Evolutionary conservation across 2,329 filamentous ascomycete genomes (phyloP), one percentile per base, ranked within the genome.

Genomic region (Sodiomyces alkalinus): DNA sequence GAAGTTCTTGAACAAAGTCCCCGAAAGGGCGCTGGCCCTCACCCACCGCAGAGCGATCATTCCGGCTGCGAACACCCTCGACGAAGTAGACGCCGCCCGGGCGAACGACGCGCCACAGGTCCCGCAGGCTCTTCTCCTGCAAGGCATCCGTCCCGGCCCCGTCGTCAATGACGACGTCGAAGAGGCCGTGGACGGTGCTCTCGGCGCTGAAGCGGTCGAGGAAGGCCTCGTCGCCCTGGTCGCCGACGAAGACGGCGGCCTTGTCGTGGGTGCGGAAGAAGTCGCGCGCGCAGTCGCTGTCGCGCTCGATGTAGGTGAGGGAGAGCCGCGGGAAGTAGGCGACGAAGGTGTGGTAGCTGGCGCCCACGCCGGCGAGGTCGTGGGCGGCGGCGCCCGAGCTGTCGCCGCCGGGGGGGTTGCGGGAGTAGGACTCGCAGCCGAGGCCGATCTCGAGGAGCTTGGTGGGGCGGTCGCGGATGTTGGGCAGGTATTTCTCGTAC

Each of bases 391-490:
- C 11, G 4, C 50, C 52, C 0, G 51, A 49, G 5, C 51, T 52
- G 16, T 53, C 51, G 4, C 29, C 28, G 11, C 13, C 3, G 3
- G n/a, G 15, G 4, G 28, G 27, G 17, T 19, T 19, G 26, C 16
- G 30, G 9, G 21, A n/a, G 21, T 7, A 28, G 6, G 11, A 51
- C 28, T 50, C 46, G 38, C 55, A 58, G 7, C 53, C 54, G 6
- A 58, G 47, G 1, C 54, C 51, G 27, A 57, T 55, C 29, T 57
- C 52, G 5, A 58, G 49, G 38, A 58, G 45, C 37, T 55, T 58
- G 29, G 56, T 13, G 17, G 34, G 44, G 22, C 42, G 36, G 30
- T 48, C 41, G 20, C 51, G 46, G 14, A 49, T 33, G 1, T 40
- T 31, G 2, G 43, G 39, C 3, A 58, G 42, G 19, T 56, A 50